These are phyloP conservation scores for Scutellaria barbata DNA, from an alignment of 257 asterid genomes.

Conservation along the genomic window DNA sequence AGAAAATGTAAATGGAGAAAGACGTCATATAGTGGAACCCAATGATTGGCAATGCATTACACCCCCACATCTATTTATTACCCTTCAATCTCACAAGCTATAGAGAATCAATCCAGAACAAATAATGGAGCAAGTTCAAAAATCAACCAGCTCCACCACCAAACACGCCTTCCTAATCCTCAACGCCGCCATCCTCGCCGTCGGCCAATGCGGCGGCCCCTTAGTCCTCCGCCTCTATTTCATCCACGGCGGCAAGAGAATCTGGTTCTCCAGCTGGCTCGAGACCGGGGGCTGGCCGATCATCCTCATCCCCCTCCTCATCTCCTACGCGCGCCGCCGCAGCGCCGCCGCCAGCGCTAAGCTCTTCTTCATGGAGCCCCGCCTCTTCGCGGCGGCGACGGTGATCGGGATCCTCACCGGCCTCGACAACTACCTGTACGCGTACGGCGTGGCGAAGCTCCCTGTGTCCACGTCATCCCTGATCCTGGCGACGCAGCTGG, in stretches of 20 bases:
- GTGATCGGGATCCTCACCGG: constrained; percentile 42
- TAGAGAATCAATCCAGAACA: neutral
- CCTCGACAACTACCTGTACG: constrained; percentile 43
- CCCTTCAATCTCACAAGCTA: neutral
- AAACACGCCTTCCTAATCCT: neutral
- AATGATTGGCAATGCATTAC: no score
- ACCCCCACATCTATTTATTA: no score
- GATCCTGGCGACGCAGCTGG: constrained; percentile 47
- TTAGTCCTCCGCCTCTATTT: constrained; percentile 44
- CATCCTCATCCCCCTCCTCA: constrained; percentile 38
- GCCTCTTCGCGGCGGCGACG: constrained; percentile 32
- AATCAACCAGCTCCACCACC: constrained; percentile 10
- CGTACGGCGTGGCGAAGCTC: constrained; percentile 44
- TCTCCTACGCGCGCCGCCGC: constrained; percentile 42
- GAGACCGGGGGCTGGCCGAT: constrained; percentile 42
- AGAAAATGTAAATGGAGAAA: no score
- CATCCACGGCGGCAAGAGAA: constrained; percentile 42
- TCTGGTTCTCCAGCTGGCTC: constrained; percentile 46
- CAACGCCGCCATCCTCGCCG: constrained; percentile 32
- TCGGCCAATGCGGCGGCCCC: constrained; percentile 45
- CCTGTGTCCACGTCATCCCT: constrained; percentile 52
- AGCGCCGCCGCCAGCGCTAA: neutral
- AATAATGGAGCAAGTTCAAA: neutral
- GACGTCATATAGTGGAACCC: no score
- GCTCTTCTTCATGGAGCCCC: constrained; percentile 32